Evolutionary conservation across 352 stramenopile genomes (phyloP), one percentile per base, ranked within the genome.

Genomic region (Plasmopara halstedii): DNA sequence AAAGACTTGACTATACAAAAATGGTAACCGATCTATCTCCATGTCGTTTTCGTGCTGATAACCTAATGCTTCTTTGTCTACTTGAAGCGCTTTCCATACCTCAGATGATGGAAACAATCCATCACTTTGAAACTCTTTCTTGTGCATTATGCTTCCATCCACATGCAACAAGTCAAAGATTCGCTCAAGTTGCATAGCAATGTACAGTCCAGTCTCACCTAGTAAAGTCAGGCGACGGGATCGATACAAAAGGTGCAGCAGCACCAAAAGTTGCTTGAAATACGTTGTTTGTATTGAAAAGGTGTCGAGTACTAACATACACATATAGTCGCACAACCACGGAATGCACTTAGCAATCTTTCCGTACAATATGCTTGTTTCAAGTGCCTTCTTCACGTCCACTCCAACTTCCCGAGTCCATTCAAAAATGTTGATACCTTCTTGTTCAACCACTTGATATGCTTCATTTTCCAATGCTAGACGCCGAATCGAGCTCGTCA

Each of bases 1-100:
- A 46, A 84, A 84, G 33, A 88, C 70, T 52, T 72, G 65, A 29
- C 64, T 84, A 51, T 73, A 79, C 23, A 88, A 53, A 32, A 85
- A 88, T 18, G 72, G 70, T n/a, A 85, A 34, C 1, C 33, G 23
- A 33, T 87, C 75, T 48, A 67, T 50, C 27, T 54, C 62, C 14
- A 39, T 1, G 21, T 26, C 25, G 9, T 29, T 29, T 6, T 6
- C 11, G 6, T 6, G 7, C 25, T 29, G 6, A 11, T 29, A 10
- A 29, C 25, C 11, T 29, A 29, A 37, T 7, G 15, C n/a, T 34
- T 53, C 42, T 3, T 51, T 26, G 4, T 49, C 15, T 23, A 44
- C 34, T 29, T 29, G 25, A 8, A 73, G 48, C 2, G 42, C 21
- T 1, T 60, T 32, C 8, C 56, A 13, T 7, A 73, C 41, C 20